A percentile compares a stretch with the other conserved stretches of the same genome.
These are phyloP conservation scores for Penicillium sp. DNA, from an alignment of 2,329 filamentous ascomycete genomes.

Conservation along the genomic window DNA sequence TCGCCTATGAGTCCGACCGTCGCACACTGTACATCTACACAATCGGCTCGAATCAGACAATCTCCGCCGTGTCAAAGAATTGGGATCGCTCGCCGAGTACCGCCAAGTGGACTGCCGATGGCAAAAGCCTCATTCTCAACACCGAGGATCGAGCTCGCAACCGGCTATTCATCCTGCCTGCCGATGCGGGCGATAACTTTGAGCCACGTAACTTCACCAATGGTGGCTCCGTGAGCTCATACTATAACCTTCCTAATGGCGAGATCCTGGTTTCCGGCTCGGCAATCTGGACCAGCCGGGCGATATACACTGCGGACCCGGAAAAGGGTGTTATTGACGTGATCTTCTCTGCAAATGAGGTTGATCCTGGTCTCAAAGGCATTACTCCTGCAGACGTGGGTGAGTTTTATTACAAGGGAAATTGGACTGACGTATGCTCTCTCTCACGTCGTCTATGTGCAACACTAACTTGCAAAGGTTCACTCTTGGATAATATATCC, in stretches of 20 bases:
- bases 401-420: slow-evolving; percentile 38
- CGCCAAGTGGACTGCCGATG: slow-evolving; percentile 50
- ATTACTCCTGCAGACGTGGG: slow-evolving; percentile 34
- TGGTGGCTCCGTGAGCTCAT: slow-evolving; percentile 29
- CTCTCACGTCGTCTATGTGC: rapidly evolving
- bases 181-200: slow-evolving; percentile 30
- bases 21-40: slow-evolving; percentile 44
- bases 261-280: slow-evolving; percentile 33
- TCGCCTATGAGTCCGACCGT: slow-evolving; percentile 78
- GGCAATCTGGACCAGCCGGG: slow-evolving; percentile 36
- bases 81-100: slow-evolving; percentile 53
- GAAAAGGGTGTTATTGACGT: slow-evolving; percentile 24
- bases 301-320: slow-evolving; percentile 33
- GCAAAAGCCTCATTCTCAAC: slow-evolving; percentile 64
- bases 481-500: slow-evolving; percentile 43
- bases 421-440: slow-evolving; percentile 32
- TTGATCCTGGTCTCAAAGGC: slow-evolving; percentile 37
- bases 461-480: slow-evolving; percentile 26
- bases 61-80: slow-evolving; percentile 37
- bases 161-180: slow-evolving; percentile 35
- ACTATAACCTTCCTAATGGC: slow-evolving; percentile 29
- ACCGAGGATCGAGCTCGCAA: slow-evolving; percentile 65
- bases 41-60: slow-evolving; percentile 31
- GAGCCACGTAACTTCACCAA: slow-evolving; percentile 38
- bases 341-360: slow-evolving; percentile 37